Evolutionary conservation across 805 yeast species (phyloP).

Genomic region (Starmerella sp.): DNA sequence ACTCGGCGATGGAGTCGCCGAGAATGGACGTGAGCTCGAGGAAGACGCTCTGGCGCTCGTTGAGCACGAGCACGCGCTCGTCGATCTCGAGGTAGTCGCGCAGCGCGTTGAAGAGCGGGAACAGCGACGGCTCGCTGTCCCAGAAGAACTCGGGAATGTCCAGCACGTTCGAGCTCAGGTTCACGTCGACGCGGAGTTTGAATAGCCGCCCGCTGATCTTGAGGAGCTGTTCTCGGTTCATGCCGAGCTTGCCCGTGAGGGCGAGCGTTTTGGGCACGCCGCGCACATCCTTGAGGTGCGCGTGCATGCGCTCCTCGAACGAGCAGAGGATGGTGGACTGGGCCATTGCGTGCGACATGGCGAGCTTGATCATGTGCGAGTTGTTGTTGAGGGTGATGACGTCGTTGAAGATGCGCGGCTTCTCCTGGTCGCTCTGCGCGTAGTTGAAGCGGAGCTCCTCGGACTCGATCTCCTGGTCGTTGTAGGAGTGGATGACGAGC

Average conservation of each 20-base stretch:
- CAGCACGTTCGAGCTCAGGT: slow-evolving; percentile 74
- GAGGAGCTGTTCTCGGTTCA: slow-evolving; percentile 71
- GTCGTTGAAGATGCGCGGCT: slow-evolving; percentile 63
- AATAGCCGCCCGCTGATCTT: slow-evolving; percentile 85
- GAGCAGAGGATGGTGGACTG: slow-evolving; percentile 86
- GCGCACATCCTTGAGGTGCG: slow-evolving; percentile 72
- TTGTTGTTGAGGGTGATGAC: slow-evolving; percentile 84
- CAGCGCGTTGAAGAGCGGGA: slow-evolving; percentile 80
- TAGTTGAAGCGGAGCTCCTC: slow-evolving; percentile 77
- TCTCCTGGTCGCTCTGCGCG: slow-evolving; percentile 33
- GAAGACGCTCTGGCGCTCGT: slow-evolving; percentile 88
- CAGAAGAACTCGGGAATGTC: slow-evolving; percentile 96
- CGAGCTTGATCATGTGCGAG: slow-evolving; percentile 82
- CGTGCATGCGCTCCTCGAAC: slow-evolving; percentile 85
- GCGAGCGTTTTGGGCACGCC: slow-evolving; percentile 83
- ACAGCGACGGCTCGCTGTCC: slow-evolving; percentile 88
- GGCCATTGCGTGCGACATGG: slow-evolving; percentile 93
- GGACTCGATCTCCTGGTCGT: slow-evolving; percentile 83
- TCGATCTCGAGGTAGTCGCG: slow-evolving; percentile 90
- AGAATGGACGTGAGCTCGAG: slow-evolving; percentile 86
- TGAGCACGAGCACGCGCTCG: slow-evolving; percentile 84
- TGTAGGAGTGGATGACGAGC: slow-evolving; percentile 54
- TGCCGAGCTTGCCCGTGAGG: slow-evolving; percentile 73
- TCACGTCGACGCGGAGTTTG: slow-evolving; percentile 86
- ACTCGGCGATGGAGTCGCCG: slow-evolving; percentile 88